Conservation (phyloP, 2,329 filamentous ascomycete genomes). For the Alternaria longipes region DNA sequence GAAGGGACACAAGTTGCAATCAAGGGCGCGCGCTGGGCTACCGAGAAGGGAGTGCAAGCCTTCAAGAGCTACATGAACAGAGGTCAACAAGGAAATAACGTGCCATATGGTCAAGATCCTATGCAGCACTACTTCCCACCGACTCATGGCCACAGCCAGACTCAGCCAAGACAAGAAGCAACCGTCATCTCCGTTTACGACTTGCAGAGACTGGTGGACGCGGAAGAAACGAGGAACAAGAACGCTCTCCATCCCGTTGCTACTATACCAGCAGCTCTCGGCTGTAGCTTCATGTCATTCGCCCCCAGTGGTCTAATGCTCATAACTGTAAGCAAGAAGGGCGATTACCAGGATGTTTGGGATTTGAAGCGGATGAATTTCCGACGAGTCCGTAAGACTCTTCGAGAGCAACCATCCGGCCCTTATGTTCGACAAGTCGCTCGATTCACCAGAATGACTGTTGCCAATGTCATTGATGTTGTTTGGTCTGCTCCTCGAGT, state of each 20-base stretch:
- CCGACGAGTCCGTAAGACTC: slow-evolving; percentile 49
- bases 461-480: slow-evolving; percentile 89
- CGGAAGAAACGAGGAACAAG: slow-evolving; percentile 61
- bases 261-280: slow-evolving; percentile 75
- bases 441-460: slow-evolving; percentile 89
- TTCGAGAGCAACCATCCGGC: slow-evolving; percentile 43
- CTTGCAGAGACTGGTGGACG: slow-evolving; percentile 65
- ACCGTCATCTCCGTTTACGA: slow-evolving; percentile 80
- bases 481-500: slow-evolving; percentile 84
- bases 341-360: slow-evolving; percentile 85
- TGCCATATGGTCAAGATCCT: slow-evolving; percentile 44
- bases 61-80: slow-evolving; percentile 84
- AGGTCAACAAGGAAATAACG: slow-evolving; percentile 34
- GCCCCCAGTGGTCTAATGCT: slow-evolving; percentile 76
- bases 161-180: slow-evolving; percentile 66
- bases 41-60: slow-evolving; percentile 78
- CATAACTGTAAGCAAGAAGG: slow-evolving; percentile 82
- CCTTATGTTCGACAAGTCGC: slow-evolving; percentile 80
- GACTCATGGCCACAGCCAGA: slow-evolving; percentile 72
- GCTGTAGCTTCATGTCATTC: slow-evolving; percentile 83
- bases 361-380: slow-evolving; percentile 71
- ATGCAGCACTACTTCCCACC: slow-evolving; percentile 72
- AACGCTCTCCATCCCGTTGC: slow-evolving; percentile 67
- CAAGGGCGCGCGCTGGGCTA: slow-evolving; percentile 77
- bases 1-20: slow-evolving; percentile 82